Evolutionary conservation across 305 asterid genomes (phyloP).

Genomic region (Fraxinus latifolia): DNA sequence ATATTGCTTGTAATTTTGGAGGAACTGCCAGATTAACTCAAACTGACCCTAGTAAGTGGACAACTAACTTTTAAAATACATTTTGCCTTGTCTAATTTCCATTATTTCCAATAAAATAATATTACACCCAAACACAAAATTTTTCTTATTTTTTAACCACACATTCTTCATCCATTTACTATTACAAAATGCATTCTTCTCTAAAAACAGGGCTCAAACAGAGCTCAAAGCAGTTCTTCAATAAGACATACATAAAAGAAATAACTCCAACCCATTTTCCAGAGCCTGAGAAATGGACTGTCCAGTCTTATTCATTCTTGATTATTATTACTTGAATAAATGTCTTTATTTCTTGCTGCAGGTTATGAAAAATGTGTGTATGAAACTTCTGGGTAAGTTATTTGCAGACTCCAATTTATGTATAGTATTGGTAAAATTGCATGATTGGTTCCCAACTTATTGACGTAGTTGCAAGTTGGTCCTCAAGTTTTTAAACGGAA

Average conservation of each 20-base stretch:
- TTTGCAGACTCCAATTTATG: background rate
- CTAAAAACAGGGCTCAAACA: too few relatives aligned
- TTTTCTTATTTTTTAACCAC: too few relatives aligned
- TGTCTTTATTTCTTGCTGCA: slow-evolving; percentile 19
- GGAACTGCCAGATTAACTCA: slow-evolving; percentile 60
- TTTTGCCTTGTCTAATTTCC: too few relatives aligned
- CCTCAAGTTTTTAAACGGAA: background rate
- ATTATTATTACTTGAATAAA: background rate
- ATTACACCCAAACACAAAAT: too few relatives aligned
- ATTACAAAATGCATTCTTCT: too few relatives aligned
- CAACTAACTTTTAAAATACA: background rate
- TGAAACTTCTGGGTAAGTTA: slow-evolving; percentile 36
- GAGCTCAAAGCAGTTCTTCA: background rate
- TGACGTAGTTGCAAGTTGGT: background rate
- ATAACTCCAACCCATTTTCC: background rate
- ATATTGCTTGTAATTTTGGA: slow-evolving; percentile 80
- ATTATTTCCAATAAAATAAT: too few relatives aligned
- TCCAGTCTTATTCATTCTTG: background rate
- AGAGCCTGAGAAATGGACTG: background rate
- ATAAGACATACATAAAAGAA: background rate
- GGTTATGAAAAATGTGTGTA: slow-evolving; percentile 46
- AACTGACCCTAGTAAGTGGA: slow-evolving; percentile 57
- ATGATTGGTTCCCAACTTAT: background rate
- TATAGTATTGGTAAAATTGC: background rate
- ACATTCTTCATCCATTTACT: too few relatives aligned